Evolutionary conservation across 2,329 filamentous ascomycete genomes (phyloP).

Genomic region (Trichoderma oligosporum): DNA sequence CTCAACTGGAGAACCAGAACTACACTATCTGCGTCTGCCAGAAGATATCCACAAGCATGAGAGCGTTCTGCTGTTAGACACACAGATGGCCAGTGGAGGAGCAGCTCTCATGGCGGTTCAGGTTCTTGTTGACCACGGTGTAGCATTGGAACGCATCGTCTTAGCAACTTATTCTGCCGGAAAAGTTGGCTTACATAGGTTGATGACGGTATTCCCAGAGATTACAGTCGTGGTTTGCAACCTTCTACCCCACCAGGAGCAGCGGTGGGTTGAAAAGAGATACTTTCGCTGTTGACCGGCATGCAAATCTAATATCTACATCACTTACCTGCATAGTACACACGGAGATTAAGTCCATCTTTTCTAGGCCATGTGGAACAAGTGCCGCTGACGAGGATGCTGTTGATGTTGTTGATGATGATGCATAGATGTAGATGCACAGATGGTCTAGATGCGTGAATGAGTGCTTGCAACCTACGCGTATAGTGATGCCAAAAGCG

Average conservation of each 20-base stretch:
- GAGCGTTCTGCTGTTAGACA: conserved; percentile 81
- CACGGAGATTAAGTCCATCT: neutral
- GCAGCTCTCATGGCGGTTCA: conserved; percentile 88
- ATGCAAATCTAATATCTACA: neutral
- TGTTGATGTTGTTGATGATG: neutral
- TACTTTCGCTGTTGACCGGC: conserved; percentile 78
- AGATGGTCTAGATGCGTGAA: neutral
- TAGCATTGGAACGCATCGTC: conserved; percentile 77
- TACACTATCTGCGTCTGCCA: conserved; percentile 83
- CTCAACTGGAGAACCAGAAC: conserved; percentile 81
- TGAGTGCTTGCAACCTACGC: neutral
- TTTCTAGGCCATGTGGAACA: neutral
- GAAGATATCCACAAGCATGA: conserved; percentile 69
- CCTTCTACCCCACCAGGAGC: conserved; percentile 75
- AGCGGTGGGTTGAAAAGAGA: conserved; percentile 82
- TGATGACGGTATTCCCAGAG: conserved; percentile 84
- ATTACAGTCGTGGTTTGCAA: conserved; percentile 83
- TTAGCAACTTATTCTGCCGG: conserved; percentile 92
- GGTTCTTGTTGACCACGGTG: conserved; percentile 91
- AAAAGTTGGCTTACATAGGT: conserved; percentile 73
- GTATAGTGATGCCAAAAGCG: neutral
- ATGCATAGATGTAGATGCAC: neutral
- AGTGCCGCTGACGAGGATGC: neutral
- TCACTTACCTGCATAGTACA: neutral
- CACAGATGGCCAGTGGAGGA: conserved; percentile 91